A percentile compares a stretch with the other conserved stretches of the same genome.
Conservation (phyloP, 768 basidiomycete species). For the Sutorius australiensis region DNA sequence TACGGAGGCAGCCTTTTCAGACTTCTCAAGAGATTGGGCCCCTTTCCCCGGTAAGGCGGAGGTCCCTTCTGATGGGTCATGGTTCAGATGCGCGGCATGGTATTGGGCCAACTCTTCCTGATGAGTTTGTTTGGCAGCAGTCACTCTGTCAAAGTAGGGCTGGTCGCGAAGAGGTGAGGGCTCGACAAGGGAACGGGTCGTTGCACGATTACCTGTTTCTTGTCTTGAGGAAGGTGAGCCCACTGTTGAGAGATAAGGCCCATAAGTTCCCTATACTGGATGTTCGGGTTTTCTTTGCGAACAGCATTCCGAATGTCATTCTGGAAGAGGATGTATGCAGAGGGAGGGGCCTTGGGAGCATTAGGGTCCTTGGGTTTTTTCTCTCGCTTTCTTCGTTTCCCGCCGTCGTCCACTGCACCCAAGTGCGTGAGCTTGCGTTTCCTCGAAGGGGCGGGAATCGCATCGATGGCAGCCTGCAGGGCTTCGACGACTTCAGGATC, state of each 20-base stretch:
- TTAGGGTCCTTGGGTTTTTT: constrained; percentile 84
- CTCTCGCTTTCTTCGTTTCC: constrained; percentile 32
- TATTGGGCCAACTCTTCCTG: constrained; percentile 62
- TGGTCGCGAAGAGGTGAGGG: constrained; percentile 6
- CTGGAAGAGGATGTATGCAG: constrained; percentile 93
- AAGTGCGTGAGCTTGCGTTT: constrained; percentile 48
- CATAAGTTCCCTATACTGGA: constrained; percentile 72
- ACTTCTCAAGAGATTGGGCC: constrained; percentile 28
- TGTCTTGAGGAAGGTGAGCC: constrained; percentile 58
- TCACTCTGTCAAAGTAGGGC: constrained; percentile 41
- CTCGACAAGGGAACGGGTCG: background rate
- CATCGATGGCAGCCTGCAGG: constrained; percentile 29
- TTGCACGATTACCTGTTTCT: constrained; percentile 65
- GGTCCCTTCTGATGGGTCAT: constrained; percentile 44
- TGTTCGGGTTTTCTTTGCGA: constrained; percentile 57
- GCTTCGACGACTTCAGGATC: constrained; percentile 29
- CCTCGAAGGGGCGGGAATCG: constrained; percentile 32
- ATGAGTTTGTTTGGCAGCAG: constrained; percentile 60
- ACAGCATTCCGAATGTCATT: constrained; percentile 80
- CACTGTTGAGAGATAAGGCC: constrained; percentile 69
- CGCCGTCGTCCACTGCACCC: constrained; percentile 37
- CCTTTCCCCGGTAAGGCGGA: constrained; percentile 31
- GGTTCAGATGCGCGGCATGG: constrained; percentile 50
- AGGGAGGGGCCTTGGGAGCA: constrained; percentile 90
- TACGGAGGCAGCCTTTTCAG: constrained; percentile 22